Base-by-base conservation (phyloP, 495 filamentous ascomycete species). In the Aspergillus egyptiacus region DNA sequence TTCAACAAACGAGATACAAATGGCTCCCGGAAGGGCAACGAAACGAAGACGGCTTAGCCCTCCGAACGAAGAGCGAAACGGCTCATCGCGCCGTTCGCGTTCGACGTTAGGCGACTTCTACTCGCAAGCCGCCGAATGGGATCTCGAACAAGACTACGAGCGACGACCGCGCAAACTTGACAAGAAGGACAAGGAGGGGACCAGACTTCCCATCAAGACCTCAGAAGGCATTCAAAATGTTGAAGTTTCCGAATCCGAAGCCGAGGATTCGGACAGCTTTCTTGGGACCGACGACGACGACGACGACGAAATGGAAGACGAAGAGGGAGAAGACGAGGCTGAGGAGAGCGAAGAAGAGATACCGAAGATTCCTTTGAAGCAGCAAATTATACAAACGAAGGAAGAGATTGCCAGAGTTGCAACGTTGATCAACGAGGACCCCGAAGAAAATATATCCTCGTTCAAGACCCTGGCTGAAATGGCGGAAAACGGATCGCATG, bases 81-180 rank as follows among this genome's bases (percentile, higher is more conserved):
- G 69, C 33, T 60, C 64, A 1, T 68, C 70, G 11, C 50, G 56
- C 48, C 58, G 61, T 20, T 58, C 70, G 23, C 37, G 50, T 34
- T 55, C 30, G 11, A 6, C 55, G 38, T 39, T 37, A 32, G 62
- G 49, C 44, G 67, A 72, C 23, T 73, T 73, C 38, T 62, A 65
- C 55, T 57, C 48, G 49, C 63, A 63, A 42, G 75, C 70, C 44
- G 65, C 72, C 31, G 68, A 76, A 61, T 96, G 93, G 93, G 78
- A 95, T 62, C 75, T 95, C 37, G 93, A 98, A 67, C 85, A 96
- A 56, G 81, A 84, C 58, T 98, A 97, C 73, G 91, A 95, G 67
- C 76, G 77, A 32, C 80, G 78, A 54, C 83, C 85, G 20, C 76
- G 89, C 53, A 90, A 93, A 59, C 63, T 75, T 44, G 80, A 78